A percentile compares a stretch with the other conserved stretches of the same genome.
Conservation (phyloP, 129 eudicot species). For the Logfia minima region DNA sequence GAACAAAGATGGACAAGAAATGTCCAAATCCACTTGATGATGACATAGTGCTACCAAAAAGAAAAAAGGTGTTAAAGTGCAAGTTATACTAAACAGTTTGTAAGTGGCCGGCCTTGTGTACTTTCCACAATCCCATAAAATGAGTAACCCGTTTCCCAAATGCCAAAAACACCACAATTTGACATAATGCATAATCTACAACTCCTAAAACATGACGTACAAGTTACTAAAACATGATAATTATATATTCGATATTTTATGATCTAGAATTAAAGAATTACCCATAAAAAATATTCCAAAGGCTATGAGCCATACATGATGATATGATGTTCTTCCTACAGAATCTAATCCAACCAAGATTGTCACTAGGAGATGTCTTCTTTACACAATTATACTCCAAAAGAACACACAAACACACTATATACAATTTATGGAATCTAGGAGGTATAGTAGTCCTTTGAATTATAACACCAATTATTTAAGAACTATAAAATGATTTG, state of each 20-base stretch:
- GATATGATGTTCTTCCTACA: slow-evolving; percentile 14
- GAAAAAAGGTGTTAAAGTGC: slow-evolving; percentile 38
- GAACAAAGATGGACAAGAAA: slow-evolving; percentile 23
- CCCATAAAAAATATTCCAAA: slow-evolving; percentile 9
- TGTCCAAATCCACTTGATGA: slow-evolving; percentile 41
- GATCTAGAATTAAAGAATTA: slow-evolving; percentile 11
- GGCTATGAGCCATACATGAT: slow-evolving; percentile 35
- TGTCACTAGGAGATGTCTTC: slow-evolving; percentile 40
- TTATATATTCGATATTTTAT: neutral
- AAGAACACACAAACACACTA: slow-evolving; percentile 18
- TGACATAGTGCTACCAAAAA: slow-evolving; percentile 37
- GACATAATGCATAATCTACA: slow-evolving; percentile 7
- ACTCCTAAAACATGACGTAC: slow-evolving; percentile 12
- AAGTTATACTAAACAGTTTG: slow-evolving; percentile 35
- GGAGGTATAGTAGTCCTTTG: neutral
- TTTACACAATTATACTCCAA: slow-evolving; percentile 29
- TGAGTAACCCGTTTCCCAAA: slow-evolving; percentile 20
- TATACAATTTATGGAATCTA: slow-evolving; percentile 18
- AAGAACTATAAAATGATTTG: neutral
- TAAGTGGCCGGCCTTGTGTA: slow-evolving; percentile 32
- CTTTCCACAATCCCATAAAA: slow-evolving; percentile 37
- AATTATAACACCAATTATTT: neutral
- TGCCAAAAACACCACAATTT: neutral
- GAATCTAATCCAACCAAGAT: neutral
- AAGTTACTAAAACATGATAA: neutral